Conservation (phyloP, 1,284 basidiomycete species). For the Sanghuangporus sanghuang region DNA sequence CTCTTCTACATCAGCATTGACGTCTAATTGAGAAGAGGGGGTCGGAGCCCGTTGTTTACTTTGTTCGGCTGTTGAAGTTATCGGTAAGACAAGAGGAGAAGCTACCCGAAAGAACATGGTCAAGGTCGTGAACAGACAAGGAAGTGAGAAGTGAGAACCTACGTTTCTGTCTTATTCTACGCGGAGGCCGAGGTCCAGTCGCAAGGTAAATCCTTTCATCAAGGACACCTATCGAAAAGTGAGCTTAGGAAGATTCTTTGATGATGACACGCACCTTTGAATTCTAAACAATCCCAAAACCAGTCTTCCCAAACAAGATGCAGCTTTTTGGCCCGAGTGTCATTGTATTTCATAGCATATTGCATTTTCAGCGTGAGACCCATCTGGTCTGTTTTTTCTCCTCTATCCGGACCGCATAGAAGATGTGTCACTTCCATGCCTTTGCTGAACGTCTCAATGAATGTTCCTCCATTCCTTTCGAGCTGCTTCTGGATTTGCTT, state of each 20-base stretch:
- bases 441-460: constrained; percentile 58
- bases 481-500: constrained; percentile 53
- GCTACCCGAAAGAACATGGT: not conserved
- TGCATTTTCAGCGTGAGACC: constrained; percentile 45
- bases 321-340: constrained; percentile 57
- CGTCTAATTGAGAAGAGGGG: constrained; percentile 20
- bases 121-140: not conserved
- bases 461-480: constrained; percentile 48
- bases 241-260: constrained; percentile 10
- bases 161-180: constrained; percentile 31
- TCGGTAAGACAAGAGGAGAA: constrained; percentile 4
- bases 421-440: constrained; percentile 38
- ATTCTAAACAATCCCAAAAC: constrained; percentile 77
- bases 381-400: constrained; percentile 40
- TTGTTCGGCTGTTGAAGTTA: constrained; percentile 9
- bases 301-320: constrained; percentile 79
- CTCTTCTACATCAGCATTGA: constrained; percentile 37
- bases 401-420: constrained; percentile 37
- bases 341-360: constrained; percentile 65
- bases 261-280: constrained; percentile 41
- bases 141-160: constrained; percentile 24
- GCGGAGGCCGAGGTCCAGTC: constrained; percentile 51
- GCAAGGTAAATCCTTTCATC: constrained; percentile 55
- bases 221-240: constrained; percentile 33
- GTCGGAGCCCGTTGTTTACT: constrained; percentile 18